These are phyloP conservation scores for Cryptococcus deneoformans DNA, from an alignment of 1,284 basidiomycete species.

Conservation along the genomic window DNA sequence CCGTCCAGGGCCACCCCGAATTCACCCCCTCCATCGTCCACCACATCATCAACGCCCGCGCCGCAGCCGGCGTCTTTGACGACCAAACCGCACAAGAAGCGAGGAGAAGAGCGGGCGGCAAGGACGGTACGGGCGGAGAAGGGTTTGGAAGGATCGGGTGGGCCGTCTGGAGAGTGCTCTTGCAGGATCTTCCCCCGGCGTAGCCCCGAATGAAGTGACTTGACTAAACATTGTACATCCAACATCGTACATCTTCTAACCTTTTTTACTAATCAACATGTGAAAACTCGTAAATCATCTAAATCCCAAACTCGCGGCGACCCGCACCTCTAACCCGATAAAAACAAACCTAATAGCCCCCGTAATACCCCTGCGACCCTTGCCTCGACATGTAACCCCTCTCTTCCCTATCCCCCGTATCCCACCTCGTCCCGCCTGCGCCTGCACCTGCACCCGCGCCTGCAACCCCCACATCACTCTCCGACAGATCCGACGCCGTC, in stretches of 20 bases:
- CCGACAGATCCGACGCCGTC: slow-evolving; percentile 10
- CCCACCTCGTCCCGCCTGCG: slow-evolving; percentile 16
- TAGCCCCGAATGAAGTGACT: not conserved
- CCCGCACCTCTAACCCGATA: not conserved
- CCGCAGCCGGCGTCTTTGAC: slow-evolving; percentile 49
- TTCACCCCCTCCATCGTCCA: slow-evolving; percentile 54
- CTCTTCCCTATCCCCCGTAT: slow-evolving; percentile 8
- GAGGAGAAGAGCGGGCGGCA: slow-evolving; percentile 50
- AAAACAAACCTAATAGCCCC: not conserved
- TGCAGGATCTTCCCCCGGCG: slow-evolving; percentile 36
- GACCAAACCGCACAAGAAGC: slow-evolving; percentile 44
- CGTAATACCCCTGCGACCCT: not conserved
- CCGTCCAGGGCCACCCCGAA: slow-evolving; percentile 55
- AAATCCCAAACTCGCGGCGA: not conserved
- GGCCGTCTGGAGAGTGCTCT: slow-evolving; percentile 51
- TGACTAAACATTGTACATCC: not conserved
- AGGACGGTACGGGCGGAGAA: slow-evolving; percentile 48
- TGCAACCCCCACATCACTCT: slow-evolving; percentile 1
- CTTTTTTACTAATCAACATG: no score
- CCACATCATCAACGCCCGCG: slow-evolving; percentile 50
- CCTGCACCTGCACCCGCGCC: no score
- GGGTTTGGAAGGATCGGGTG: slow-evolving; percentile 52
- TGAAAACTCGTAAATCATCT: no score
- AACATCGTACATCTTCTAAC: not conserved
- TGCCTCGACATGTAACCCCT: not conserved